Evolutionary conservation across 495 filamentous ascomycete genomes (phyloP).

Genomic region (Venustampulla echinocandica): DNA sequence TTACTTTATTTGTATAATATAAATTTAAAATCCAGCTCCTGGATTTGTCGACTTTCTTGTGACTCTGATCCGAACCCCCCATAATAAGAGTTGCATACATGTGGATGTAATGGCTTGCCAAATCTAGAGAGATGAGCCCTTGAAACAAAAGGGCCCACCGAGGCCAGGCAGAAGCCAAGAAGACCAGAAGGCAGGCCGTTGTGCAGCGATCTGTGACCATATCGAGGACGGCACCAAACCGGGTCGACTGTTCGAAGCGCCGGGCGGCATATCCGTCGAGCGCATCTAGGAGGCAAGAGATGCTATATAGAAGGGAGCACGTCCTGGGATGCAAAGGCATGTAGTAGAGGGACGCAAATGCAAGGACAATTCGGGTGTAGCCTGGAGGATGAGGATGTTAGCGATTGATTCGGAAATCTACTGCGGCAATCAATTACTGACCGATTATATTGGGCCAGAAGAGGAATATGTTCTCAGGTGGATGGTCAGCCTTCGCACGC

Average conservation of each 20-base stretch:
- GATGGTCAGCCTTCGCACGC: slow-evolving; percentile 11
- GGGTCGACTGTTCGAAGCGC: slow-evolving; percentile 78
- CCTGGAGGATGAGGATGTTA: slow-evolving; percentile 39
- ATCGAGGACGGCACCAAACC: slow-evolving; percentile 91
- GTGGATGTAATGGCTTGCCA: slow-evolving; percentile 96
- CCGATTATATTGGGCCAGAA: slow-evolving; percentile 93
- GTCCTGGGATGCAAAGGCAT: slow-evolving; percentile 96
- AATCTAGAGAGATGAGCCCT: slow-evolving; percentile 77
- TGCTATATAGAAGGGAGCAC: slow-evolving; percentile 80
- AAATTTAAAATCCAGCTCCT: slow-evolving; percentile 76
- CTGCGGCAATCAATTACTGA: slow-evolving; percentile 32
- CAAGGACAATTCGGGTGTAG: slow-evolving; percentile 80
- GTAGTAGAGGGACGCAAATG: slow-evolving; percentile 90
- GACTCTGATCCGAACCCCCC: slow-evolving; percentile 68
- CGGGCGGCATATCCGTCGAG: slow-evolving; percentile 89
- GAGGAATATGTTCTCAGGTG: slow-evolving; percentile 84
- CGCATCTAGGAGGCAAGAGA: slow-evolving; percentile 90
- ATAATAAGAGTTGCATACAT: slow-evolving; percentile 90
- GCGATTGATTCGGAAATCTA: neutral
- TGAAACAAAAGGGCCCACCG: slow-evolving; percentile 91
- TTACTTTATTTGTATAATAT: slow-evolving; percentile 93
- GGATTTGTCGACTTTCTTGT: slow-evolving; percentile 85
- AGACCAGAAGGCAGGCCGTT: slow-evolving; percentile 86
- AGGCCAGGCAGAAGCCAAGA: slow-evolving; percentile 85
- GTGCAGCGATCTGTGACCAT: slow-evolving; percentile 98